These are phyloP conservation scores for Scheffersomyces coipomensis DNA, from an alignment of 805 yeast species.

Conservation along the genomic window DNA sequence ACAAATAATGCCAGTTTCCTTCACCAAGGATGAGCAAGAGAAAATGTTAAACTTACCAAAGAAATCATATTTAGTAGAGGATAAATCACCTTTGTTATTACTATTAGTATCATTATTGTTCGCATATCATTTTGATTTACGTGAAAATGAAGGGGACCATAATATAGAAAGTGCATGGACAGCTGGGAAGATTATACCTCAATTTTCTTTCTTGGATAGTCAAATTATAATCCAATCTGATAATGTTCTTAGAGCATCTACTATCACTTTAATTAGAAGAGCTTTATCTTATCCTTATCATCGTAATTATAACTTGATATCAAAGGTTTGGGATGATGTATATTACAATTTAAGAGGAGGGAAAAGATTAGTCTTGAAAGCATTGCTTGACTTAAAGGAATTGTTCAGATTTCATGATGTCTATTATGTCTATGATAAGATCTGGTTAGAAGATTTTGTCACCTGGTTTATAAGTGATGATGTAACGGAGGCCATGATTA, in stretches of 20 bases:
- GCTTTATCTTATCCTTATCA: conserved; percentile 79
- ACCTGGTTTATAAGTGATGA: conserved; percentile 67
- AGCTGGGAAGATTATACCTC: conserved; percentile 82
- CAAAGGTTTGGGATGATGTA: conserved; percentile 74
- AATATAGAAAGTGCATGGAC: conserved; percentile 94
- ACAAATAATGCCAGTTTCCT: conserved; percentile 44
- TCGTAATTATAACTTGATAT: conserved; percentile 61
- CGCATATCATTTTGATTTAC: conserved; percentile 69
- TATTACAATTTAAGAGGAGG: conserved; percentile 67
- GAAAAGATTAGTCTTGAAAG: conserved; percentile 58
- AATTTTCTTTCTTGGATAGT: conserved; percentile 68
- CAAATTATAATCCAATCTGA: conserved; percentile 38
- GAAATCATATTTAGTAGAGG: conserved; percentile 55
- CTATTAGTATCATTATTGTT: conserved; percentile 68
- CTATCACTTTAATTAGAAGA: conserved; percentile 66
- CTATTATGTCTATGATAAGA: conserved; percentile 78
- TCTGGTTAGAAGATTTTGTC: conserved; percentile 74
- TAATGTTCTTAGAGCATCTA: conserved; percentile 49
- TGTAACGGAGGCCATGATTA: conserved; percentile 56
- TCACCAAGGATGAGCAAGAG: conserved; percentile 61
- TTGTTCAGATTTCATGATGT: conserved; percentile 80
- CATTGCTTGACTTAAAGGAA: conserved; percentile 62
- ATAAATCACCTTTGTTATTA: conserved; percentile 50
- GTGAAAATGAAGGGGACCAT: conserved; percentile 69
- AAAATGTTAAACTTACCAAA: conserved; percentile 69